Base-by-base conservation (phyloP, 2,329 filamentous ascomycete genomes). In the Podosphaera xanthii region DNA sequence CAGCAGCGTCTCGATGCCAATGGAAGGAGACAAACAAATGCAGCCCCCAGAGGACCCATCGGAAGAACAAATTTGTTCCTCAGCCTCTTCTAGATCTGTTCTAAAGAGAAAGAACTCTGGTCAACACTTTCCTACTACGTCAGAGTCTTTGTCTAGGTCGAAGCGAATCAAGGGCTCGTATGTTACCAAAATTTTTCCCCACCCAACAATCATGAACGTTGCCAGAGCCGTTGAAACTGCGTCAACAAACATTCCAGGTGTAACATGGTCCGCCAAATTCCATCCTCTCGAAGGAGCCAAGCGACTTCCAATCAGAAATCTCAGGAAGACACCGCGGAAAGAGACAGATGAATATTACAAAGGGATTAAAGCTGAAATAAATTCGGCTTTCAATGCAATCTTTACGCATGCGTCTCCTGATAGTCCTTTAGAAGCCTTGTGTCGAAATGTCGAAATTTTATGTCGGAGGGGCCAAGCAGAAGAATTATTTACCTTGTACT, bases 221-320 rank as follows among this genome's bases (percentile, higher is more conserved):
- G 59, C 59, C 6, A 61, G 60, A 49, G 63, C 58, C 8, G 61
- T 62, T 40, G 58, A 60, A 30, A 44, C 58, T 3, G 61, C 60
- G 14, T 57, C 57, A 22, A 44, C 64, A 30, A 63, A 58, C 33
- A 60, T 62, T 10, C 60, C 67, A 35, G 67, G 67, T 35, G 58
- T 68, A 57, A 66, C 65, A 12, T 59, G 63, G 9, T 60, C 61
- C 3, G 65, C 66, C 40, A 66, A 65, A 50, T 87, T 90, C 68
- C 86, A 84, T 64, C 83, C 87, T 10, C 81, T 87, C 66, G 76
- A 77, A 9, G 89, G 88, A 38, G 83, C 87, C 30, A 90, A 85
- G 75, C 90, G 85, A 71, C 78, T 98, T 53, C 80, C 91, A n/a
- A 87, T 98, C 66, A 95, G 95, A 78, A 97, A 96, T 69, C 77